A percentile compares a stretch with the other conserved stretches of the same genome.
phyloP scores from a whole-genome alignment of 345 rosid species.

The Gossypium raimondii region DNA sequence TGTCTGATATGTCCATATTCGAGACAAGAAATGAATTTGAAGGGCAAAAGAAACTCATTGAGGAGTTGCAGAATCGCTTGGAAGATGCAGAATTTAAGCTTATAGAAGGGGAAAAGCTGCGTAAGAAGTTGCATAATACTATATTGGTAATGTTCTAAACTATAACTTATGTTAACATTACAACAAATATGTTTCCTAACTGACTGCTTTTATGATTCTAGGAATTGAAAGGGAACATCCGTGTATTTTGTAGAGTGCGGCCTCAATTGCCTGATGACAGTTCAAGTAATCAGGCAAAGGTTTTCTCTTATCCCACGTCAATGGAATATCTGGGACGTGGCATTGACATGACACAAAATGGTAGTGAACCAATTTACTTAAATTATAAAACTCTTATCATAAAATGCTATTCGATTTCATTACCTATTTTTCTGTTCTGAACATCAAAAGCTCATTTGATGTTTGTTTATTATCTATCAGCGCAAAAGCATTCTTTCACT shows the following conservation, averaged over 20 bases:
- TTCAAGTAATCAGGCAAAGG: conserved; percentile 48
- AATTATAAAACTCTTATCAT: not conserved
- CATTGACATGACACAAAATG: conserved; percentile 72
- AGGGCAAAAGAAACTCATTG: conserved; percentile 60
- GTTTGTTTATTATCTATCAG: conserved; percentile 33
- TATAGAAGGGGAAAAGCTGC: conserved; percentile 84
- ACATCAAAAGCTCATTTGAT: conserved; percentile 10
- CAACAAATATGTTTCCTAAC: conserved; percentile 12
- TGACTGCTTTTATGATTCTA: conserved; percentile 28
- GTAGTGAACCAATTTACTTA: conserved; percentile 29
- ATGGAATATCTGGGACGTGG: conserved; percentile 73
- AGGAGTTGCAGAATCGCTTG: conserved; percentile 56
- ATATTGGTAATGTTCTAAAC: conserved; percentile 58
- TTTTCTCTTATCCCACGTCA: conserved; percentile 63
- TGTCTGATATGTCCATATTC: conserved; percentile 64
- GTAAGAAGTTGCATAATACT: conserved; percentile 91
- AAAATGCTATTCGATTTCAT: not conserved
- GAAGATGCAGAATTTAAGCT: conserved; percentile 88
- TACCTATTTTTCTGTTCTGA: not conserved
- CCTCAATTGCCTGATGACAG: conserved; percentile 75
- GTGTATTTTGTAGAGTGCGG: conserved; percentile 96
- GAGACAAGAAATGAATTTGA: conserved; percentile 75
- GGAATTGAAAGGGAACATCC: conserved; percentile 97
- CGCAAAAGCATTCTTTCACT: conserved; percentile 77
- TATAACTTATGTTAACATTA: not conserved